Percentiles rank a stretch among this genome's conserved stretches.
phyloP scores from a whole-genome alignment of 805 yeast genomes.

The Schwanniomyces sp. region DNA sequence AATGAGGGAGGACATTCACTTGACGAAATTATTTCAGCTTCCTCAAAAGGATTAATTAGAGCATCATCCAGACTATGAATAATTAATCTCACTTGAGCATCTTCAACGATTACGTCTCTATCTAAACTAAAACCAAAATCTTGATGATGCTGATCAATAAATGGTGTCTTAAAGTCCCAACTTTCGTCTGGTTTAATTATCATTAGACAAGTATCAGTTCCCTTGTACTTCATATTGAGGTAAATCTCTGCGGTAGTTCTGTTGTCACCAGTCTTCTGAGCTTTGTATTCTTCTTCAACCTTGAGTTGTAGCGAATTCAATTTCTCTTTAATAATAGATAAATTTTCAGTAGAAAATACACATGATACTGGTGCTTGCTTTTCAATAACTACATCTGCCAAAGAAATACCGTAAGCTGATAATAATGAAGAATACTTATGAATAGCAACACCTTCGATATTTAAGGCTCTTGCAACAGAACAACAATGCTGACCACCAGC shows the following conservation, averaged over 20 bases:
- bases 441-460: constrained; percentile 26
- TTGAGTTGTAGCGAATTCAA: constrained; percentile 43
- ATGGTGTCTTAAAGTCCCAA: constrained; percentile 3
- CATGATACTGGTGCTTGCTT: constrained; percentile 35
- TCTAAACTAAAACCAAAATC: constrained; percentile 12
- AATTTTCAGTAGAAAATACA: constrained; percentile 14
- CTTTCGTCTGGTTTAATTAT: constrained; percentile 28
- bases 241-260: constrained; percentile 46
- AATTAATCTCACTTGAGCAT: constrained; percentile 5
- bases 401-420: constrained; percentile 32
- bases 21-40: constrained; percentile 6
- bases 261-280: constrained; percentile 2
- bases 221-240: constrained; percentile 70
- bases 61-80: constrained; percentile 11
- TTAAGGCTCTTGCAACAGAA: constrained; percentile 24
- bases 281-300: constrained; percentile 27
- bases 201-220: constrained; percentile 84
- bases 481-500: constrained; percentile 34
- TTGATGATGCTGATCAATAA: constrained; percentile 6
- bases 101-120: constrained; percentile 10
- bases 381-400: constrained; percentile 33
- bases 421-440: constrained; percentile 33
- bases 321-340: constrained; percentile 43
- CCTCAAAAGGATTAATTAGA: constrained; percentile 17
- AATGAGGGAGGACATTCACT: constrained; percentile 49